Base-by-base conservation (phyloP, 345 rosid genomes). In the Eucalyptus sp. region DNA sequence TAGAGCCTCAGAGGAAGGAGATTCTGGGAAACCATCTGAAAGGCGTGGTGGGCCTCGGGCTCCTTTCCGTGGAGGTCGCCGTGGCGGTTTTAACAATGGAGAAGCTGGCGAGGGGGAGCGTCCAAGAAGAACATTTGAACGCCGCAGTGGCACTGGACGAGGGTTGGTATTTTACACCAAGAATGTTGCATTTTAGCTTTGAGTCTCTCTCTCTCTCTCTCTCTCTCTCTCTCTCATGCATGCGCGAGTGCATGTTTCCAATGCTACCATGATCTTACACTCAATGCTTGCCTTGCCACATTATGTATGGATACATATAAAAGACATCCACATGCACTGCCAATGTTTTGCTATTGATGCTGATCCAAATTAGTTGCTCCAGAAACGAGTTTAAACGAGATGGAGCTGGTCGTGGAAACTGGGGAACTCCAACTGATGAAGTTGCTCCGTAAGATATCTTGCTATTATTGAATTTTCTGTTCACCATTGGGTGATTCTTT, bases 71-170 rank as follows among this genome's bases (percentile, higher is more conserved):
- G 99, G 96, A 12, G 94, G 95, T 87, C 98, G 96, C 44, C 96
- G 95, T 52, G 99, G 97, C 79, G 95, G 95, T 83, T 95, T 91
- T 86, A 89, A 92, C 88, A 91, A 95, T 89, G 97, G 94, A 56
- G 97, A 91, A 56, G 93, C 91, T 91, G 94, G 94, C 58, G 99
- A 96, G 81, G 97, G 97, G 52, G 96, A 94, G 87, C 97, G 95
- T 27, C 93, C 96, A 20, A 91, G 93, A 4, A 95, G 99, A 94
- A 24, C 56, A 3, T 94, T 50, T 90, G 99, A 98, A 50, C 99
- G 99, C 50, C 99, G 88, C 88, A 98, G 99, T 91, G 98, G 98
- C 54, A 97, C 99, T 88, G 99, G 99, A 64, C 96, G 95, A 58
- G 99, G 99, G 99, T 97, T 43, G 89, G 96, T 92, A 86, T 86